These are phyloP conservation scores for Antarctomyces pellizariae DNA, from an alignment of 495 filamentous ascomycete genomes.

Conservation along the genomic window DNA sequence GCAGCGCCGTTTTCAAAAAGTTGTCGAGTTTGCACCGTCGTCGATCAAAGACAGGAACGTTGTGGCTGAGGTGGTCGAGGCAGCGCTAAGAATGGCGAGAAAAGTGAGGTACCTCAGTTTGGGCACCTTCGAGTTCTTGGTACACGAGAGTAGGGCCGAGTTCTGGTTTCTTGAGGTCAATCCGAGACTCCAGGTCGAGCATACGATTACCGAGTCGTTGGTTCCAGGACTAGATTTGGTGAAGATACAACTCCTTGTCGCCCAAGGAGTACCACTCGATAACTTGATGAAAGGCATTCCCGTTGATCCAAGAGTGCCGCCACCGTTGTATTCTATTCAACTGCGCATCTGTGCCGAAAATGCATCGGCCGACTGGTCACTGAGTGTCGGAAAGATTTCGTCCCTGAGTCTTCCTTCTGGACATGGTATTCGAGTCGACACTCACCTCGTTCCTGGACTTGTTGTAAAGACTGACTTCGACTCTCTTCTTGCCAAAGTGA, in stretches of 20 bases:
- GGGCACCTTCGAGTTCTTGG: constrained; percentile 37
- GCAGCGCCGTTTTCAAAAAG: constrained; percentile 31
- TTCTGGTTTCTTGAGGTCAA: constrained; percentile 47
- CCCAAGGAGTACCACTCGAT: constrained; percentile 23
- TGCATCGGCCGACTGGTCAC: constrained; percentile 23
- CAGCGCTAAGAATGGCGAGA: constrained; percentile 20
- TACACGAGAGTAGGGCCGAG: constrained; percentile 24
- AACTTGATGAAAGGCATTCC: constrained; percentile 10
- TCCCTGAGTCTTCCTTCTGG: constrained; percentile 28
- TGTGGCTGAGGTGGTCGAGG: constrained; percentile 15
- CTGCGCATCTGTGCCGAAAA: constrained; percentile 34
- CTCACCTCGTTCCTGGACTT: constrained; percentile 19
- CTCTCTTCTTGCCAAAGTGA: constrained; percentile 35
- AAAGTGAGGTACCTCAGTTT: constrained; percentile 29
- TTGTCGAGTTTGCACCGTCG: constrained; percentile 22
- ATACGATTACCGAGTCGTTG: constrained; percentile 35
- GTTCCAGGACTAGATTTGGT: constrained; percentile 29
- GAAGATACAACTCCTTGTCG: constrained; percentile 27
- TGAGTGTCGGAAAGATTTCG: constrained; percentile 33
- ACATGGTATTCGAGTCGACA: constrained; percentile 32
- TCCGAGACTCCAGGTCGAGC: constrained; percentile 39
- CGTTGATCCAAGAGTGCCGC: constrained; percentile 12
- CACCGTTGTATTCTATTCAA: constrained; percentile 23
- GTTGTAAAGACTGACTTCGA: constrained; percentile 33
- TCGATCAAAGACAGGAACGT: constrained; percentile 12